Base-by-base conservation (phyloP, 768 basidiomycete species). In the Pisolithus sp. region DNA sequence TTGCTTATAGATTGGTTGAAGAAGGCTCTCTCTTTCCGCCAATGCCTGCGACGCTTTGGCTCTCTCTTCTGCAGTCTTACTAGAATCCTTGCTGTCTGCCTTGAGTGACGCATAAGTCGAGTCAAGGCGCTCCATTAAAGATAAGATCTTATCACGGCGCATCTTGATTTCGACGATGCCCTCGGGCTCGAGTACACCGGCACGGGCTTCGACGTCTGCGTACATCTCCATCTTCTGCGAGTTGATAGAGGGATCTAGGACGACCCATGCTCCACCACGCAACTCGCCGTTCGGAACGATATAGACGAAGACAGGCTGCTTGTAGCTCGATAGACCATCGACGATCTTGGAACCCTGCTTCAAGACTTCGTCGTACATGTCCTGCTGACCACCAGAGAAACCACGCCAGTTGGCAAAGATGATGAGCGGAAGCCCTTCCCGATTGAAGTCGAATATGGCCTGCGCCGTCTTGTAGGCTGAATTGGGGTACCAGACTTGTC, bases 341-440 rank as follows among this genome's bases (percentile, higher is more conserved):
- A 99, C 96, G 57, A 99, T 99, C 74, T 95, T 97, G 17, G 94
- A 89, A 39, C 94, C 94, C 68, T 97, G 92, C 72, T 97, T 97
- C 62, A 97, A 76, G 51, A 97, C 82, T 67, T 95, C 94, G 70
- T 97, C 93, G 62, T 93, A 95, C 93, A 97, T 97, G 69, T 97
- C 94, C 70, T 96, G 94, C 70, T 97, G 94, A 57, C 96, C 96
- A 56, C 96, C 96, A 20, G 96, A 99, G 84, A 99, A 99, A 23
- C 96, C 96, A 75, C 96, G 89, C 93, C 96, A 98, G 76, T 99
- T 99, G 50, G 96, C 96, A 64, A 99, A 97, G 69, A 99, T 94
- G 68, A 98, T 94, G 53, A 99, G 77, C 4, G 96, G 96, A 13
- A 99, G 76, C 21, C 90, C 92, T 71, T 99, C 96, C 40, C 96